These are phyloP conservation scores for Diaporthe aspalathi DNA, from an alignment of 2,329 filamentous ascomycete genomes.

Conservation along the genomic window DNA sequence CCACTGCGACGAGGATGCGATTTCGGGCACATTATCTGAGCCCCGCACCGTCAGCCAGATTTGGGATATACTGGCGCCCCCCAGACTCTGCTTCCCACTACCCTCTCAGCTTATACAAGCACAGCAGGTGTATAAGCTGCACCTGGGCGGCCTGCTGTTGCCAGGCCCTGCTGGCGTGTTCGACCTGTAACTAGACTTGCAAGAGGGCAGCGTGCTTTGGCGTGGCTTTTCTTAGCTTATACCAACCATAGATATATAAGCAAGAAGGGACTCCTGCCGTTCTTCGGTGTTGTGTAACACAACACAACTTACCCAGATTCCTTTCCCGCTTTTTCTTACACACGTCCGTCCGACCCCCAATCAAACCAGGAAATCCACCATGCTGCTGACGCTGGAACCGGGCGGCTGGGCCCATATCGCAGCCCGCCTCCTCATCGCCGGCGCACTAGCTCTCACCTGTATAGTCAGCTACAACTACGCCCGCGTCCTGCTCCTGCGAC, in stretches of 20 bases:
- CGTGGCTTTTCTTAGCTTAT: too few relatives aligned
- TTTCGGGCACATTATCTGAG: constrained; percentile 15
- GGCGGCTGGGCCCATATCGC: not conserved
- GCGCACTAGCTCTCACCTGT: constrained; percentile 7
- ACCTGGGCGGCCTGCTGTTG: not conserved
- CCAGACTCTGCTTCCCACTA: not conserved
- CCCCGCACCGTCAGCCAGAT: constrained; percentile 13
- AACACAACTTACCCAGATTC: not conserved
- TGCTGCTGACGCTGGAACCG: constrained; percentile 9
- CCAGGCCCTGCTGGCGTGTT: not conserved
- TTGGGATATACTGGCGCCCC: constrained; percentile 8
- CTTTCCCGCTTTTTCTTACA: not conserved
- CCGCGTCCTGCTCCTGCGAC: constrained; percentile 25
- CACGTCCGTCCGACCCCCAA: not conserved
- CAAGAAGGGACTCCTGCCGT: not conserved
- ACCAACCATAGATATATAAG: not conserved
- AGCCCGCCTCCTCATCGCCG: not conserved
- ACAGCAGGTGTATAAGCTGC: not conserved
- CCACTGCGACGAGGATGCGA: constrained; percentile 4
- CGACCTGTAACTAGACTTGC: not conserved
- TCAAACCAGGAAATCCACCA: not conserved
- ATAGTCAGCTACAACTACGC: constrained; percentile 11
- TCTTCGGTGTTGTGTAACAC: not conserved
- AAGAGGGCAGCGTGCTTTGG: not conserved
- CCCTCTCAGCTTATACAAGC: too few relatives aligned